A percentile compares a stretch with the other conserved stretches of the same genome.
These are phyloP conservation scores for Schwanniomyces sp. DNA, from an alignment of 805 yeast genomes.

Conservation along the genomic window DNA sequence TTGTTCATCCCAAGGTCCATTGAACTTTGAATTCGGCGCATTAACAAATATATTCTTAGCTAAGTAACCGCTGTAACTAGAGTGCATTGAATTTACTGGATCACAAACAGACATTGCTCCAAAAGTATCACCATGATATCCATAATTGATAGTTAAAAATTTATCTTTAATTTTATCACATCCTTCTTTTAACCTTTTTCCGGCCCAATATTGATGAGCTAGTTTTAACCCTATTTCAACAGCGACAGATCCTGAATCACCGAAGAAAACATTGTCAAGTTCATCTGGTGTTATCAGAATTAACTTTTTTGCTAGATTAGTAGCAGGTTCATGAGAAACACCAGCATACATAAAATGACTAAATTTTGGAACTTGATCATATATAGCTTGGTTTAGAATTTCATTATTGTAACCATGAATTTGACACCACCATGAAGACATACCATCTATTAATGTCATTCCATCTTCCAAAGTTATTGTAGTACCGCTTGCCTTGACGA, in stretches of 20 bases:
- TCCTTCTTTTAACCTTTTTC: constrained; percentile 9
- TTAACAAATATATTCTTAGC: constrained; percentile 20
- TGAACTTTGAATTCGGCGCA: constrained; percentile 17
- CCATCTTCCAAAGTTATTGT: constrained; percentile 14
- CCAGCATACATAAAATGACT: constrained; percentile 21
- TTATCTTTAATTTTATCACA: constrained; percentile 19
- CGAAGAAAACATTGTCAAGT: constrained; percentile 6
- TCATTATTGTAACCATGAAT: constrained; percentile 26
- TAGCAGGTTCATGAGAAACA: constrained; percentile 23
- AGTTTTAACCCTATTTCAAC: constrained; percentile 39
- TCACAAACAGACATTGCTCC: constrained; percentile 40
- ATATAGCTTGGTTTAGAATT: constrained; percentile 20
- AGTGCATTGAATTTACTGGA: constrained; percentile 31
- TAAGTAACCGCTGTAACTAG: constrained; percentile 26
- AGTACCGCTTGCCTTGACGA: constrained; percentile 21
- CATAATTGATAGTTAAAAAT: constrained; percentile 30
- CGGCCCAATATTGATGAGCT: constrained; percentile 29
- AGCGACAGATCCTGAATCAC: constrained; percentile 22
- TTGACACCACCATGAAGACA: constrained; percentile 33
- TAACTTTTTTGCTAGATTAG: constrained; percentile 23
- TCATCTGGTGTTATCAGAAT: constrained; percentile 28
- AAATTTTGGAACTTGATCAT: constrained; percentile 23
- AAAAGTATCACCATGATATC: constrained; percentile 40
- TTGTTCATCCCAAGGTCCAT: constrained; percentile 13
- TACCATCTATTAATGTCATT: constrained; percentile 19